Conservation (phyloP, 2,329 filamentous ascomycete genomes). For the Drechslerella coelobrocha region DNA sequence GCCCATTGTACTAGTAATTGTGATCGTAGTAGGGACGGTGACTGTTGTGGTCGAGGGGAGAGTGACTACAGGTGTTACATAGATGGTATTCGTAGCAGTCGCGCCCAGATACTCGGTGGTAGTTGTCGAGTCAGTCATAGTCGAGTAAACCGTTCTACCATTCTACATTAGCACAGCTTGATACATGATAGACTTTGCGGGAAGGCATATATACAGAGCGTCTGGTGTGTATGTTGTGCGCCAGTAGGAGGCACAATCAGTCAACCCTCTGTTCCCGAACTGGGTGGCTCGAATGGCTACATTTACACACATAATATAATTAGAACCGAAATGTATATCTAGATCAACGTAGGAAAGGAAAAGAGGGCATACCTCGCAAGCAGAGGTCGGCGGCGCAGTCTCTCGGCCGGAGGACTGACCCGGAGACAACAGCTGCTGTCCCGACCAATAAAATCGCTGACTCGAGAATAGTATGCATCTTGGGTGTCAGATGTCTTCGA, state of each 20-base stretch:
- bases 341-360: not conserved
- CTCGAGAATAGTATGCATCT: slow-evolving; percentile 3
- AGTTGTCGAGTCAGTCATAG: not conserved
- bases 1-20: not conserved
- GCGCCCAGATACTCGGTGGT: not conserved
- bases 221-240: slow-evolving; percentile 28
- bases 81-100: slow-evolving; percentile 2
- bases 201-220: slow-evolving; percentile 7
- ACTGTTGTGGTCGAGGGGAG: slow-evolving; percentile 12
- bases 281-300: slow-evolving; percentile 26
- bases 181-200: not conserved
- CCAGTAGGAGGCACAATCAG: slow-evolving; percentile 27
- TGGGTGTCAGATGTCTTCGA: not conserved
- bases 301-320: not conserved
- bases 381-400: slow-evolving; percentile 22
- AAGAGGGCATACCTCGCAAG: slow-evolving; percentile 10
- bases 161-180: not conserved
- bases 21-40: slow-evolving; percentile 11
- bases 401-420: slow-evolving; percentile 15
- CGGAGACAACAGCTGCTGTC: slow-evolving; percentile 9
- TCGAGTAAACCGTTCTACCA: slow-evolving; percentile 13
- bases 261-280: not conserved
- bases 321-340: not conserved
- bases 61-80: not conserved
- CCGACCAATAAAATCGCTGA: not conserved